Percentiles rank a stretch among this genome's conserved stretches.
Conservation (phyloP, 78 protist species). For the Isochrysis galbana region DNA sequence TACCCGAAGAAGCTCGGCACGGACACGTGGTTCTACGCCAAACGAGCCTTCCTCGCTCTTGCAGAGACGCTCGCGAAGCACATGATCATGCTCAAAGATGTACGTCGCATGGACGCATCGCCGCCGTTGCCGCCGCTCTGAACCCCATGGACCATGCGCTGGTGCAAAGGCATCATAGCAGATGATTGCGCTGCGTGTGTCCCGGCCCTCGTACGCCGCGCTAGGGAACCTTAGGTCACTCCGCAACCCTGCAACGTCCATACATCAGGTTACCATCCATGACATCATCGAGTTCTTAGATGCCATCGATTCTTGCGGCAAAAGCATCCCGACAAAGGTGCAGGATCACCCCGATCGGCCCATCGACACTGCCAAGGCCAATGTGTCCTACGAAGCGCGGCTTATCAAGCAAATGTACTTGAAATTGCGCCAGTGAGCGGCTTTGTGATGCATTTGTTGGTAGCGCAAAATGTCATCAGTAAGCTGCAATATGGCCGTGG, state of each 20-base stretch:
- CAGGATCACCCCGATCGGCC: slow-evolving; percentile 27
- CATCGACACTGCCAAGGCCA: slow-evolving; percentile 15
- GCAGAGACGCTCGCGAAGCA: slow-evolving; percentile 74
- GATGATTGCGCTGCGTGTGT: too few species aligned
- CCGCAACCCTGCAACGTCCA: too few species aligned
- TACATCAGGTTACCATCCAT: neutral
- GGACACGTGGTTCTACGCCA: slow-evolving; percentile 87
- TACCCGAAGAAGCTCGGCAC: slow-evolving; percentile 55
- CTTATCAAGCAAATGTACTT: slow-evolving; percentile 38
- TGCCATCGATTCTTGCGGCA: slow-evolving; percentile 61
- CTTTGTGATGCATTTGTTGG: too few species aligned
- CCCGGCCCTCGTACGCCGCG: too few species aligned
- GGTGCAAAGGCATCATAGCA: too few species aligned
- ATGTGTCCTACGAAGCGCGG: slow-evolving; percentile 61
- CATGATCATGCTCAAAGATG: slow-evolving; percentile 51
- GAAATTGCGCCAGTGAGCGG: neutral
- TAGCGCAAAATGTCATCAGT: too few species aligned
- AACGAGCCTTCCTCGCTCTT: slow-evolving; percentile 72
- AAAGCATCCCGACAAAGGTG: slow-evolving; percentile 47
- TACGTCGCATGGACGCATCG: too few species aligned
- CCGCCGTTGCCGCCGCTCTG: too few species aligned
- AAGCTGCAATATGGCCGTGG: too few species aligned
- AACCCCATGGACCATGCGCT: too few species aligned
- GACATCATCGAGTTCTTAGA: slow-evolving; percentile 73
- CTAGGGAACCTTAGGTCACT: too few species aligned